Conservation (phyloP, 768 basidiomycete species). For the Mycena haematopus region DNA sequence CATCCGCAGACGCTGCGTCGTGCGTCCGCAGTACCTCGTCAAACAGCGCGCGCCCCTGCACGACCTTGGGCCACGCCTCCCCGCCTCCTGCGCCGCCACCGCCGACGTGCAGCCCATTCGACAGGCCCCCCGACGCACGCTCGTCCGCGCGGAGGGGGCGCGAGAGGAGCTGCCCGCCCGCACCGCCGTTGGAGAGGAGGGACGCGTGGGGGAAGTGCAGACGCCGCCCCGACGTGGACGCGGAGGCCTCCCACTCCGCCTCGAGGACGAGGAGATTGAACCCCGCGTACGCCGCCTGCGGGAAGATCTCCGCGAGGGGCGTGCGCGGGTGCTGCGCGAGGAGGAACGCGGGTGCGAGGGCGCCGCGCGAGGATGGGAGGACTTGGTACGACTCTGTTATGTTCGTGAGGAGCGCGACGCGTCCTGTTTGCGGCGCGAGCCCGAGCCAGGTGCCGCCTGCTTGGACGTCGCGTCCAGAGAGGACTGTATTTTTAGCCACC, state of each 20-base stretch:
- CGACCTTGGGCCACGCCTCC: conserved; percentile 77
- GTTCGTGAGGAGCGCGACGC: conserved; percentile 79
- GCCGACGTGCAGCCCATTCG: conserved; percentile 69
- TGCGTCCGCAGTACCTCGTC: conserved; percentile 44
- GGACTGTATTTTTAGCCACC: conserved; percentile 44
- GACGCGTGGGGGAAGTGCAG: conserved; percentile 55
- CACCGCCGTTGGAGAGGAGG: conserved; percentile 75
- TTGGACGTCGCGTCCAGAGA: conserved; percentile 76
- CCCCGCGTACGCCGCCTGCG: conserved; percentile 68
- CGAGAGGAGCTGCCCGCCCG: conserved; percentile 61
- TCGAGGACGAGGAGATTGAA: conserved; percentile 81
- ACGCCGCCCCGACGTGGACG: background rate
- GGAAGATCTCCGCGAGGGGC: conserved; percentile 57
- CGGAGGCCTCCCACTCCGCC: conserved; percentile 34
- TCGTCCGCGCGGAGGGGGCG: conserved; percentile 61
- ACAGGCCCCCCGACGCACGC: conserved; percentile 62
- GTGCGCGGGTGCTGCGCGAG: conserved; percentile 50
- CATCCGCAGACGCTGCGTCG: conserved; percentile 27
- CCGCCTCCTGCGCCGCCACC: conserved; percentile 62
- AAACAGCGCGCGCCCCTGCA: conserved; percentile 59
- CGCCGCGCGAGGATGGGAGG: conserved; percentile 69
- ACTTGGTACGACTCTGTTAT: conserved; percentile 70
- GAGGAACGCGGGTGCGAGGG: conserved; percentile 72
- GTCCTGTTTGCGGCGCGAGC: conserved; percentile 61
- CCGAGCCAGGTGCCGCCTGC: conserved; percentile 90